A percentile compares a stretch with the other conserved stretches of the same genome.
phyloP scores from a whole-genome alignment of 2,329 filamentous ascomycete genomes.

The Claviceps citrina region DNA sequence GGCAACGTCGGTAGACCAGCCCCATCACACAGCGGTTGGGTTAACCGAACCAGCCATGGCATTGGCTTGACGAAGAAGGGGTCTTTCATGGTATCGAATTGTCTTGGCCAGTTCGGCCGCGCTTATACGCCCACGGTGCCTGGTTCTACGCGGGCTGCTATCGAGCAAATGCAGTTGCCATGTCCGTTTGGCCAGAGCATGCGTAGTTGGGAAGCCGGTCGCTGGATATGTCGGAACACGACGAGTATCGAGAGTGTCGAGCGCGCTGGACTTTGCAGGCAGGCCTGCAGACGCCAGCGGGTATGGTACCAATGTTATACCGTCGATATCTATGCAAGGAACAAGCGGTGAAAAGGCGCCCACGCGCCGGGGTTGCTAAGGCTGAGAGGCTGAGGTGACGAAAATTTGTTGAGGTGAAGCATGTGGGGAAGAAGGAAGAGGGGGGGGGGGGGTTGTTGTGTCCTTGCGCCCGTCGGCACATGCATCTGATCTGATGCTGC shows the following conservation, averaged over 20 bases:
- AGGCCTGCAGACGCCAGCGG: too few species aligned
- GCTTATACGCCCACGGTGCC: too few species aligned
- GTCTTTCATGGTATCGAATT: constrained; percentile 45
- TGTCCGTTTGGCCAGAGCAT: neutral
- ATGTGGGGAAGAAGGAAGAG: too few species aligned
- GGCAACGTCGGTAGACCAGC: constrained; percentile 51
- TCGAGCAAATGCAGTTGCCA: neutral
- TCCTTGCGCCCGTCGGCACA: neutral
- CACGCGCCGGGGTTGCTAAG: too few species aligned
- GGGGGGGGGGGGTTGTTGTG: neutral
- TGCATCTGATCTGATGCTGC: neutral
- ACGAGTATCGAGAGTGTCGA: too few species aligned
- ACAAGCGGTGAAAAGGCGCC: neutral
- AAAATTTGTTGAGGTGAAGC: constrained; percentile 1
- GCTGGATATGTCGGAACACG: too few species aligned
- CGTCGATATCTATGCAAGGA: too few species aligned
- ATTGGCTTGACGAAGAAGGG: constrained; percentile 51
- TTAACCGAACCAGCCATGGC: constrained; percentile 39
- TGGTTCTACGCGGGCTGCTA: neutral
- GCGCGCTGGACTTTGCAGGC: too few species aligned
- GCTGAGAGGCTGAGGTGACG: too few species aligned
- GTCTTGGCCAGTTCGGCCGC: too few species aligned
- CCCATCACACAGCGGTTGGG: constrained; percentile 49
- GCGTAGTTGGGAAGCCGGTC: neutral
- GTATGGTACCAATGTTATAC: too few species aligned